Conservation (phyloP, 108 stramenopile genomes). For the Fistulifera solaris region DNA sequence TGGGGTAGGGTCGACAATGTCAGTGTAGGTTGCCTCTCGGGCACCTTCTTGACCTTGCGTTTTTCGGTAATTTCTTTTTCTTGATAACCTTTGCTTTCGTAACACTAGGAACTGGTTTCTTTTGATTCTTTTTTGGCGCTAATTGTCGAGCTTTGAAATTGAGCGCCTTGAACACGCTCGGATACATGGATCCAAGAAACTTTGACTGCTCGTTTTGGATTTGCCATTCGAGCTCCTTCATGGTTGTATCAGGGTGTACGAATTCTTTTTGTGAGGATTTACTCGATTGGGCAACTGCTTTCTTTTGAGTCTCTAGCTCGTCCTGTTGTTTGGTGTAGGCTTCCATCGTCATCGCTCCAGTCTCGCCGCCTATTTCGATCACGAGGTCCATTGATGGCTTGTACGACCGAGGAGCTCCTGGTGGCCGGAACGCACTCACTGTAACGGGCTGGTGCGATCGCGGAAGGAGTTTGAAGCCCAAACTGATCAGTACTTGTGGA, state of each 20-base stretch:
- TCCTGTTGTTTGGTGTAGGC: no score
- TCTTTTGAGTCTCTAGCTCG: not conserved
- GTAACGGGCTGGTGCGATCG: not conserved
- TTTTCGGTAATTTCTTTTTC: constrained; percentile 2
- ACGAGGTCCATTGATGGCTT: not conserved
- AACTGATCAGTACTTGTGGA: constrained; percentile 24
- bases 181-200: constrained; percentile 22
- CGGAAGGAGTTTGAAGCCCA: constrained; percentile 11
- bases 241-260: not conserved
- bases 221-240: constrained; percentile 17
- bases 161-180: constrained; percentile 19
- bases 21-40: not conserved
- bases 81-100: not conserved
- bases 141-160: not conserved
- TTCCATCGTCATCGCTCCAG: not conserved
- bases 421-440: not conserved
- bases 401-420: not conserved
- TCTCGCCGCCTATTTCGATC: not conserved
- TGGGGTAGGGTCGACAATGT: not conserved
- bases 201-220: constrained; percentile 1
- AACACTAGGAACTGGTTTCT: not conserved
- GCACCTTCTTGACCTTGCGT: not conserved
- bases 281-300: not conserved
- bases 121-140: not conserved
- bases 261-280: not conserved